phyloP scores from a whole-genome alignment of 225 moss, liverwort and hornwort species.

The Anthoceros angustus region DNA sequence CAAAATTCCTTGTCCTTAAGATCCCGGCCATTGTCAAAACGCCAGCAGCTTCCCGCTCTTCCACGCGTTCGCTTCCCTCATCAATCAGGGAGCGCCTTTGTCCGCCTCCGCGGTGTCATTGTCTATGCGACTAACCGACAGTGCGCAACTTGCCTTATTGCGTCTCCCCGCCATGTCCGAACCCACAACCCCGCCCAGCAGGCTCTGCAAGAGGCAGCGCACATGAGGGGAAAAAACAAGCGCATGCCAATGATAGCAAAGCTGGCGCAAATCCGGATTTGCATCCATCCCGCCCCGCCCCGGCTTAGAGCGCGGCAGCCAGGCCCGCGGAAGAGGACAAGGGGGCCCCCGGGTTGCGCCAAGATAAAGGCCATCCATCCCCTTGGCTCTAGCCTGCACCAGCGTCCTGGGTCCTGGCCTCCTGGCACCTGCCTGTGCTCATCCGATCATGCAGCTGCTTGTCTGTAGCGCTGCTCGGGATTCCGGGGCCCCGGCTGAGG shows the following conservation, averaged over 20 bases:
- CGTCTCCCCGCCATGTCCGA: constrained; percentile 2
- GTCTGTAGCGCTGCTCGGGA: neutral
- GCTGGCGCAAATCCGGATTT: too few species aligned
- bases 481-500: neutral
- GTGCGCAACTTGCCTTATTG: neutral
- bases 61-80: neutral
- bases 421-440: neutral
- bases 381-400: too few species aligned
- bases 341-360: neutral
- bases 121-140: neutral
- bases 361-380: too few species aligned
- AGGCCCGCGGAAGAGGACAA: neutral
- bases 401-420: neutral
- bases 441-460: constrained; percentile 1
- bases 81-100: neutral
- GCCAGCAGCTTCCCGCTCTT: neutral
- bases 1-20: too few species aligned
- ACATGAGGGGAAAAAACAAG: neutral
- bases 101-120: neutral
- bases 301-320: too few species aligned
- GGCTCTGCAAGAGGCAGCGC: neutral
- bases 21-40: too few species aligned
- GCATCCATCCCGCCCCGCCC: too few species aligned
- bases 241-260: too few species aligned
- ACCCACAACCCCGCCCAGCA: neutral